Evolutionary conservation across 805 yeast genomes (phyloP).

Genomic region (Metschnikowia shivogae): DNA sequence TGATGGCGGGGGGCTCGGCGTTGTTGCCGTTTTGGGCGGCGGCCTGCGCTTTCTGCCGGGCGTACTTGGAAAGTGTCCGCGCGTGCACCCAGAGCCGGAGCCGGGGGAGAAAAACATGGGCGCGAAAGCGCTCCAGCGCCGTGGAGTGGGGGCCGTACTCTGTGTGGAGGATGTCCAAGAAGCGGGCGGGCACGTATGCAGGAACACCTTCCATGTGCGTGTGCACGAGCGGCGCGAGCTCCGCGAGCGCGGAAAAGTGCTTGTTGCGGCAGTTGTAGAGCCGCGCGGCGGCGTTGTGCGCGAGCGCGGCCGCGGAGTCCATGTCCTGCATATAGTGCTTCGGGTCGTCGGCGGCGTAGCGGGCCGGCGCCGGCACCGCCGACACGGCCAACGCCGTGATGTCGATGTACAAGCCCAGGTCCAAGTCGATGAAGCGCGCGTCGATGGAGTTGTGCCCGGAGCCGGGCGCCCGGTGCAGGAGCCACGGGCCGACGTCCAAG

Average conservation of each 20-base stretch:
- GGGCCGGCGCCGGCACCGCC: neutral
- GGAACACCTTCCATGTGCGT: conserved; percentile 47
- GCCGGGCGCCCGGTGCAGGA: conserved; percentile 49
- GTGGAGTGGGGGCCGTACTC: conserved; percentile 41
- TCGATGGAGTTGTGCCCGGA: conserved; percentile 51
- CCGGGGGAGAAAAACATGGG: conserved; percentile 6
- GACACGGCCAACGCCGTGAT: conserved; percentile 56
- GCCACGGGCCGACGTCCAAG: conserved; percentile 40
- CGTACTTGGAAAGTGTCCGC: conserved; percentile 19
- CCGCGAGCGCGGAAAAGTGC: conserved; percentile 30
- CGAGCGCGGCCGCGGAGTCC: too few relatives aligned
- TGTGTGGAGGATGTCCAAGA: conserved; percentile 33
- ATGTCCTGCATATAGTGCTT: neutral
- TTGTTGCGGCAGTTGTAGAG: conserved; percentile 38
- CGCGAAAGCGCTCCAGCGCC: conserved; percentile 1
- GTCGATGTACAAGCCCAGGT: conserved; percentile 68
- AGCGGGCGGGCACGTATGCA: conserved; percentile 51
- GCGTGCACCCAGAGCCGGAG: conserved; percentile 15
- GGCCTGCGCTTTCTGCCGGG: conserved; percentile 14
- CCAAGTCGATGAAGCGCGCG: conserved; percentile 71
- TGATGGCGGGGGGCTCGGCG: conserved; percentile 2
- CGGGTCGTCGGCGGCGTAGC: conserved; percentile 2
- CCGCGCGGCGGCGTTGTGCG: conserved; percentile 22
- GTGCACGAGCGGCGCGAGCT: conserved; percentile 41
- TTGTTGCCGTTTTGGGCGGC: conserved; percentile 12